These are phyloP conservation scores for Verticillium longisporum DNA, from an alignment of 2,329 filamentous ascomycete genomes.

Conservation along the genomic window DNA sequence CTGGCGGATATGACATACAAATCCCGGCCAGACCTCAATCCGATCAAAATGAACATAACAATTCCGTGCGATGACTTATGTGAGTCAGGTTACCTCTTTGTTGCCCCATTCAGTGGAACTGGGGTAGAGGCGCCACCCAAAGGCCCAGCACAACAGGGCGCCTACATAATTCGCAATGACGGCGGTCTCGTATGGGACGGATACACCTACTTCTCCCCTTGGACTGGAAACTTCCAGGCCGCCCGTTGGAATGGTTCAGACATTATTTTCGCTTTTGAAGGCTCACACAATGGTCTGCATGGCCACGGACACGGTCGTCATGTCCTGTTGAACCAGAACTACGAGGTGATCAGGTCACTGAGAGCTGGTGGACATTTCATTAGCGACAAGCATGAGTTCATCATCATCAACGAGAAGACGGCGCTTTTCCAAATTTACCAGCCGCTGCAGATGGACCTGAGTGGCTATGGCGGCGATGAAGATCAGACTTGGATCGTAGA, in stretches of 20 bases:
- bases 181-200: conserved; percentile 53
- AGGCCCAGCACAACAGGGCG: conserved; percentile 42
- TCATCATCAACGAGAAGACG: conserved; percentile 36
- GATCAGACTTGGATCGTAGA: conserved; percentile 3
- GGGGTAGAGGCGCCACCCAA: conserved; percentile 26
- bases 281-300: conserved; percentile 41
- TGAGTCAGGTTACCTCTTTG: conserved; percentile 35
- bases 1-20: conserved; percentile 8
- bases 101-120: conserved; percentile 30
- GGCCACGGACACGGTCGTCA: conserved; percentile 48
- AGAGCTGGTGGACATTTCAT: conserved; percentile 14
- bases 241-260: conserved; percentile 42
- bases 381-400: conserved; percentile 42
- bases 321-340: conserved; percentile 45
- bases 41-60: conserved; percentile 31
- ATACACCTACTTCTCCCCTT: conserved; percentile 43
- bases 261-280: conserved; percentile 47
- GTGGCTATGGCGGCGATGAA: background rate
- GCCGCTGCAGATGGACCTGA: background rate
- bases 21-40: conserved; percentile 19
- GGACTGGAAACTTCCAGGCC: conserved; percentile 46
- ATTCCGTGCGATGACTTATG: conserved; percentile 29
- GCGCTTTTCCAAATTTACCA: conserved; percentile 1
- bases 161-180: conserved; percentile 48
- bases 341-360: conserved; percentile 46